phyloP scores from a whole-genome alignment of 2,329 filamentous ascomycete genomes.

The Cladophialophora bantiana region DNA sequence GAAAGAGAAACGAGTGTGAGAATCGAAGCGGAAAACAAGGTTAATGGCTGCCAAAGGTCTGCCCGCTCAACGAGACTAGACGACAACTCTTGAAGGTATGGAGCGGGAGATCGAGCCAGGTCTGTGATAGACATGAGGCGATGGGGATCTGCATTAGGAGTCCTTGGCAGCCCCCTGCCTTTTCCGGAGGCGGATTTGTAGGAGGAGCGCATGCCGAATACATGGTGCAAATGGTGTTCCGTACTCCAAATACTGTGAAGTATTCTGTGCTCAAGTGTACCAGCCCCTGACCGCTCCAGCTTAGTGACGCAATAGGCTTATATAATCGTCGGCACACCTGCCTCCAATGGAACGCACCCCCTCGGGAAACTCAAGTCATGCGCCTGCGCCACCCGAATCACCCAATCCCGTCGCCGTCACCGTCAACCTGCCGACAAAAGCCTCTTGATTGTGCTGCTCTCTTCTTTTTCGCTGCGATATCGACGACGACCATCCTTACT shows the following conservation, averaged over 20 bases:
- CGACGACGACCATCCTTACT: constrained; percentile 9
- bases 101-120: neutral
- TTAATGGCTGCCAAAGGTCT: neutral
- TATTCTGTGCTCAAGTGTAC: neutral
- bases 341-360: neutral
- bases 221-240: neutral
- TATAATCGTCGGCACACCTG: neutral
- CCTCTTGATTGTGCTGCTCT: constrained; percentile 1
- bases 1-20: constrained; percentile 13
- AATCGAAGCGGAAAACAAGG: neutral
- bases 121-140: neutral
- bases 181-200: neutral
- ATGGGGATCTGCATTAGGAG: constrained; percentile 12
- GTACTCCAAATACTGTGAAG: constrained; percentile 2
- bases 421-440: constrained; percentile 9
- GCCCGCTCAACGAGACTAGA: constrained; percentile 22
- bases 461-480: constrained; percentile 25
- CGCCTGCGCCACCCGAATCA: constrained; percentile 21
- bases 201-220: neutral
- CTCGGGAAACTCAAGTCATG: constrained; percentile 11
- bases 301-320: constrained; percentile 14
- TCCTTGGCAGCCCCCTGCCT: constrained; percentile 11
- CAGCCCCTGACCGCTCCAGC: no score
- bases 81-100: constrained; percentile 3
- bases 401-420: neutral